Percentiles rank a stretch among this genome's conserved stretches.
phyloP scores from a whole-genome alignment of 495 filamentous ascomycete species.

The Penicillium ochrochloron region DNA sequence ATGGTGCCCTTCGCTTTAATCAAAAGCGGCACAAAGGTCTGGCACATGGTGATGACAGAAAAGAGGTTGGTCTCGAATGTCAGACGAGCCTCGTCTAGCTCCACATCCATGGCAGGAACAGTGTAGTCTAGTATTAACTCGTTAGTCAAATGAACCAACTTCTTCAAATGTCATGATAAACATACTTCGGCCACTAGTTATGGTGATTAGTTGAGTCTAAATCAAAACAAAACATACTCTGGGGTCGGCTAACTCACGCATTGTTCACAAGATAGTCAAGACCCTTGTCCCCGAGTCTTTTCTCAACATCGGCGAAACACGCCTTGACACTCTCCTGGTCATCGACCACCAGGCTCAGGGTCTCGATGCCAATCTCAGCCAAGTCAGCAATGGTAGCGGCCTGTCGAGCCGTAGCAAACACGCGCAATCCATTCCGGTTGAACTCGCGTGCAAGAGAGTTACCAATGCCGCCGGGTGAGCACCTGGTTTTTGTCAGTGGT shows the following conservation, averaged over 20 bases:
- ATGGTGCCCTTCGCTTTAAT: constrained; percentile 64
- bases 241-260: constrained; percentile 45
- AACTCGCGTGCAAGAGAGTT: constrained; percentile 62
- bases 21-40: constrained; percentile 61
- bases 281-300: constrained; percentile 46
- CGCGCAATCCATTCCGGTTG: constrained; percentile 52
- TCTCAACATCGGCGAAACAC: constrained; percentile 48
- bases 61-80: constrained; percentile 66
- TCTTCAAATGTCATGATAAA: neutral
- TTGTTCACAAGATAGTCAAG: constrained; percentile 67
- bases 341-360: constrained; percentile 58
- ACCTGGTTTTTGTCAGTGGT: constrained; percentile 38
- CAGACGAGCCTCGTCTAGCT: constrained; percentile 52
- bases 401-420: constrained; percentile 62
- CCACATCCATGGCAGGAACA: constrained; percentile 62
- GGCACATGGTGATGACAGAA: constrained; percentile 62
- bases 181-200: constrained; percentile 45
- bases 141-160: constrained; percentile 13
- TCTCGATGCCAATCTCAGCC: constrained; percentile 54
- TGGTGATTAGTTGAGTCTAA: constrained; percentile 15
- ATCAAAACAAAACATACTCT: constrained; percentile 3
- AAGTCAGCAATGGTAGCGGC: constrained; percentile 52
- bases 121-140: constrained; percentile 53
- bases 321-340: constrained; percentile 48
- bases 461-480: constrained; percentile 62